Evolutionary conservation across 148 eudicot genomes (phyloP).

Genomic region (Hydrangea macrophylla): DNA sequence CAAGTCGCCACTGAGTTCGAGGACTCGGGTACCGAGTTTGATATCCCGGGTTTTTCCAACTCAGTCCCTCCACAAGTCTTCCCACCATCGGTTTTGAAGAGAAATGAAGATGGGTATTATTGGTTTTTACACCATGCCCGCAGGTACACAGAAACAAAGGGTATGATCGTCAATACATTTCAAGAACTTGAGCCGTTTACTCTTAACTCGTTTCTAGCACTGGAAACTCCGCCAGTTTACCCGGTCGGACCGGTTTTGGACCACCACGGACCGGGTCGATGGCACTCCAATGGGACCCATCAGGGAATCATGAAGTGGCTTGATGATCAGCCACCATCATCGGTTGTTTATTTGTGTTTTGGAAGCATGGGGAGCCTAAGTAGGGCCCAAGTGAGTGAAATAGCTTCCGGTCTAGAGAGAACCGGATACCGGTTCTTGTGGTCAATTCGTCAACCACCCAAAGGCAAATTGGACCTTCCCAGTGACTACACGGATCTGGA

Average conservation of each 20-base stretch:
- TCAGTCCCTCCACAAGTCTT: slow-evolving; percentile 15
- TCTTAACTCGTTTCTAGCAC: slow-evolving; percentile 9
- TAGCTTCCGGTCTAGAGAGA: slow-evolving; percentile 43
- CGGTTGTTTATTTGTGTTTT: slow-evolving; percentile 57
- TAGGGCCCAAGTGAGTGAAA: slow-evolving; percentile 40
- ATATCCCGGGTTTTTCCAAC: slow-evolving; percentile 19
- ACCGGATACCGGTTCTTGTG: slow-evolving; percentile 39
- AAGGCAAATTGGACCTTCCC: slow-evolving; percentile 3
- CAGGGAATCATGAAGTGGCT: slow-evolving; percentile 38
- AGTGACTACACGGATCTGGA: slow-evolving; percentile 10
- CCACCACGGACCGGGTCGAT: slow-evolving; percentile 3
- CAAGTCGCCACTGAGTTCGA: neutral
- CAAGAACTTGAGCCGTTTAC: slow-evolving; percentile 30
- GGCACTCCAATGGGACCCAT: neutral
- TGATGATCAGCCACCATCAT: slow-evolving; percentile 36
- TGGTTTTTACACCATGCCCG: neutral
- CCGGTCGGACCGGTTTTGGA: slow-evolving; percentile 48
- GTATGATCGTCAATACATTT: slow-evolving; percentile 46
- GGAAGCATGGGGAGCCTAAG: slow-evolving; percentile 52
- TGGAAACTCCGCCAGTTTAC: slow-evolving; percentile 26
- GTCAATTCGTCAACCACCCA: slow-evolving; percentile 28
- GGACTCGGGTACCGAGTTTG: slow-evolving; percentile 10
- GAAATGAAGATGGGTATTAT: slow-evolving; percentile 16
- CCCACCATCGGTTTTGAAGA: neutral
- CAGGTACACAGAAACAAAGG: slow-evolving; percentile 28